Percentiles rank a stretch among this genome's conserved stretches.
Conservation (phyloP, 2,329 filamentous ascomycete genomes). For the Fusarium veterinarium region DNA sequence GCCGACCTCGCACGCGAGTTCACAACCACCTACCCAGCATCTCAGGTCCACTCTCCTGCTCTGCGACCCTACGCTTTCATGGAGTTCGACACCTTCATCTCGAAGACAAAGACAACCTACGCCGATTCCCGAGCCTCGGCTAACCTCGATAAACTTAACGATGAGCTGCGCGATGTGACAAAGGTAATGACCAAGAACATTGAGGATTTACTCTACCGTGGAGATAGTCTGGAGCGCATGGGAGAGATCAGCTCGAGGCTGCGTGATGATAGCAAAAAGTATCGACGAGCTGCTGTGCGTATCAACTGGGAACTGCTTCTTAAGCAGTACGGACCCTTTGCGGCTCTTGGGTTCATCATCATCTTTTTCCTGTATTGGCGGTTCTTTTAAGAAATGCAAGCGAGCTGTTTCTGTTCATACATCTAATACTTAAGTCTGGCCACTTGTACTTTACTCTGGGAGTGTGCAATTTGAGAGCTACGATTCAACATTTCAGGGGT, state of each 20-base stretch:
- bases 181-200: conserved; percentile 99
- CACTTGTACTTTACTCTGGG: not conserved
- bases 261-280: conserved; percentile 94
- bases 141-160: conserved; percentile 95
- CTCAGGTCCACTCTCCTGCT: conserved; percentile 77
- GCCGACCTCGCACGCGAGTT: conserved; percentile 93
- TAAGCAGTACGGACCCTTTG: conserved; percentile 97
- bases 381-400: conserved; percentile 74
- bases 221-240: conserved; percentile 96
- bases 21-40: conserved; percentile 80
- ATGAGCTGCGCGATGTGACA: conserved; percentile 96
- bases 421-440: conserved; percentile 23
- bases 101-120: conserved; percentile 92
- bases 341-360: conserved; percentile 81
- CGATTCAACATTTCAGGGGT: not conserved
- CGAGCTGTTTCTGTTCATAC: conserved; percentile 20
- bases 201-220: conserved; percentile 94
- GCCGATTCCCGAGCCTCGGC: conserved; percentile 90
- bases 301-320: conserved; percentile 98
- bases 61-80: conserved; percentile 96
- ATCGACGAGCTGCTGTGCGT: conserved; percentile 88
- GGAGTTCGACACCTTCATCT: conserved; percentile 98
- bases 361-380: conserved; percentile 91
- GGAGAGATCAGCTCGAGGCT: conserved; percentile 90
- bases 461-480: not conserved